Evolutionary conservation across 768 basidiomycete genomes (phyloP).

Genomic region (Kwoniella bestiolae): DNA sequence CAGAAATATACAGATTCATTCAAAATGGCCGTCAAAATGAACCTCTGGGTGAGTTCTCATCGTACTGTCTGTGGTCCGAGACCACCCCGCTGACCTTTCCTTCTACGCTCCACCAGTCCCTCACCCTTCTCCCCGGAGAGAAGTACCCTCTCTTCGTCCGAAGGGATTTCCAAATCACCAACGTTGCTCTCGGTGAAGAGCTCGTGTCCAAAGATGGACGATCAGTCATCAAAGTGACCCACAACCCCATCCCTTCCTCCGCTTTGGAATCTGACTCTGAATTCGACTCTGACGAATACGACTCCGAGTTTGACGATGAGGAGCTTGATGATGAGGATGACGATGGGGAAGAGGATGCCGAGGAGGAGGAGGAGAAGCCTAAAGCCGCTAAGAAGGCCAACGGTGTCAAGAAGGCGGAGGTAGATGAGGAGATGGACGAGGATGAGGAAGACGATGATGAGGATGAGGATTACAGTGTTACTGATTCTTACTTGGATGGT

Average conservation of each 20-base stretch:
- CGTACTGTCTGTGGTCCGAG: not conserved
- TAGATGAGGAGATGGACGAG: constrained; percentile 29
- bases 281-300: constrained; percentile 39
- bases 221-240: constrained; percentile 58
- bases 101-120: constrained; percentile 33
- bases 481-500: constrained; percentile 47
- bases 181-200: constrained; percentile 76
- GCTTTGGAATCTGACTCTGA: constrained; percentile 44
- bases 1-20: constrained; percentile 8
- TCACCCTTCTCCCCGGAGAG: constrained; percentile 56
- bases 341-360: constrained; percentile 57
- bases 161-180: constrained; percentile 77
- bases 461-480: constrained; percentile 36
- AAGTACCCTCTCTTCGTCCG: constrained; percentile 66
- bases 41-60: constrained; percentile 44
- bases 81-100: constrained; percentile 1
- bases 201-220: constrained; percentile 64
- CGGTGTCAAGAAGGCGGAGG: constrained; percentile 17
- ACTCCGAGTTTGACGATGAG: constrained; percentile 56
- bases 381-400: constrained; percentile 61
- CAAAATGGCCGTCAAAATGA: constrained; percentile 48
- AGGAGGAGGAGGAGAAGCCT: constrained; percentile 64
- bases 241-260: constrained; percentile 51
- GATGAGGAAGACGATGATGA: constrained; percentile 62
- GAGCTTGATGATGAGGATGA: constrained; percentile 50